Evolutionary conservation across 2,329 filamentous ascomycete genomes (phyloP).

Genomic region (Magnaporthiopsis incrustans): DNA sequence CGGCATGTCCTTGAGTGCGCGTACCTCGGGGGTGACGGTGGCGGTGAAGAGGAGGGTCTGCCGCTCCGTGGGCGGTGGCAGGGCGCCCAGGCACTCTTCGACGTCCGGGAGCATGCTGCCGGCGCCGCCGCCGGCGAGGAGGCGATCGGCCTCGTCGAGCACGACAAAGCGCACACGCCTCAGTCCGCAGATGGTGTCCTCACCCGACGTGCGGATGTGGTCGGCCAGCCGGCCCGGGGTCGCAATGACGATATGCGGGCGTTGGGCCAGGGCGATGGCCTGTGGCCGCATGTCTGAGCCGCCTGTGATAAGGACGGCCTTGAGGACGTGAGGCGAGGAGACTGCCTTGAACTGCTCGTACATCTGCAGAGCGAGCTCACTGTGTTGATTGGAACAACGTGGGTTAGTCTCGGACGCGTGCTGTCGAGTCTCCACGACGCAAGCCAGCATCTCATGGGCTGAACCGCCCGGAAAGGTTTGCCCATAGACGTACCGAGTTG

Average conservation of each 20-base stretch:
- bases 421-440: background rate
- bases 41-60: constrained; percentile 95
- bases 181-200: constrained; percentile 80
- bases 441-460: background rate
- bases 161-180: constrained; percentile 77
- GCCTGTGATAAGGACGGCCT: constrained; percentile 82
- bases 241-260: constrained; percentile 88
- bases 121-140: constrained; percentile 62
- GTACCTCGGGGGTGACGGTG: constrained; percentile 87
- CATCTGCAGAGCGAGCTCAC: constrained; percentile 90
- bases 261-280: constrained; percentile 70
- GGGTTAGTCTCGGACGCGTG: background rate
- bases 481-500: constrained; percentile 54
- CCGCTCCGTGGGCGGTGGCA: constrained; percentile 70
- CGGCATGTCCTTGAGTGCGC: constrained; percentile 73
- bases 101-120: constrained; percentile 95
- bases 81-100: constrained; percentile 73
- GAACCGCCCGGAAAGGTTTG: no score
- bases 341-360: constrained; percentile 95
- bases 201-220: constrained; percentile 83
- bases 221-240: constrained; percentile 90
- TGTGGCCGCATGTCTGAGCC: constrained; percentile 89
- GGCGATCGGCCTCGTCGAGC: constrained; percentile 88
- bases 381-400: background rate
- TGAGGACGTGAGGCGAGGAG: constrained; percentile 77